Evolutionary conservation across 2,329 filamentous ascomycete genomes (phyloP), one percentile per base, ranked within the genome.

Genomic region (Lizonia empirigonia): DNA sequence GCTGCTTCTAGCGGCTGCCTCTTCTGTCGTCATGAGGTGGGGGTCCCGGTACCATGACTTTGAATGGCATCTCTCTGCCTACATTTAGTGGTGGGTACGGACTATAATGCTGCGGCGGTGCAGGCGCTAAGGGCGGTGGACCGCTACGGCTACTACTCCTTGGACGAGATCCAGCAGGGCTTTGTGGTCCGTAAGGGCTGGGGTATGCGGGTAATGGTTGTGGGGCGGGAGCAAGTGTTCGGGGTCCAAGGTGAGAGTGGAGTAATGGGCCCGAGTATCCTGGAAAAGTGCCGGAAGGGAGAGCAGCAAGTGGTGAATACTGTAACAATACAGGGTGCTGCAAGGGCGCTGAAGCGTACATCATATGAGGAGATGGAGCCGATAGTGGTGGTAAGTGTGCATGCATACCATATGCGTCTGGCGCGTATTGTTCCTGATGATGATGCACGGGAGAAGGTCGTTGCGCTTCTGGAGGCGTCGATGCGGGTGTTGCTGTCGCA

Each of bases 1-100:
- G 53, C 34, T 56, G 63, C 33, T 55, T 48, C 64, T 68, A 69
- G 51, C 64, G 63, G 55, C 65, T 69, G 16, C 38, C 61, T 40
- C 64, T 60, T 50, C 63, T 51, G 19, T 48, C 55, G 30, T 63
- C 66, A 16, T 49, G 32, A 16, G 63, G 61, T 22, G 66, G 47
- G 15, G 61, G 62, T 10, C 67, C 67, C 2, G 68, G 67, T 6
- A 70, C 44, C 58, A 70, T 62, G 13, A 70, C 63, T 37, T 70
- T 69, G 45, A 69, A 71, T 3, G 65, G 59, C 57, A 65, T 63
- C 30, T 67, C 65, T 29, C 56, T 50, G 22, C 49, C 49, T 32
- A 54, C 20, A 8, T 32, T 53, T 29, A 64, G 37, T 4, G 65
- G 65, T 22, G 63, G 60, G 37, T 68, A 69, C 4, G 67, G 62